Percentiles rank a stretch among this genome's conserved stretches.
These are phyloP conservation scores for Claviceps sp. DNA, from an alignment of 2,329 filamentous ascomycete species.

Conservation along the genomic window DNA sequence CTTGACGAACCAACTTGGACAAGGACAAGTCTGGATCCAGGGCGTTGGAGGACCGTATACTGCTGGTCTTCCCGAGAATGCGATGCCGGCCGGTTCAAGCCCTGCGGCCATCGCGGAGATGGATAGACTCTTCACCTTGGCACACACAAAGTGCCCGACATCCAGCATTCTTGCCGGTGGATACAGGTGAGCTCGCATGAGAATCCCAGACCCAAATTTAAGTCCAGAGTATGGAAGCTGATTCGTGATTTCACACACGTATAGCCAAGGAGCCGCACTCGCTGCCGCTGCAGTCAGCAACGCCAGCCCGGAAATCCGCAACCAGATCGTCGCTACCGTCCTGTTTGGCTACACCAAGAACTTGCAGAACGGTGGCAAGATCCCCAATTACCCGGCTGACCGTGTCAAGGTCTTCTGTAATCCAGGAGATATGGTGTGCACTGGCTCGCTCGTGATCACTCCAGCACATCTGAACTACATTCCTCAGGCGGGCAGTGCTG, in stretches of 20 bases:
- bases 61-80: constrained; percentile 22
- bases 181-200: constrained; percentile 13
- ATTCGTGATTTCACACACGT: neutral
- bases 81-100: constrained; percentile 23
- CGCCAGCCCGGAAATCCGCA: constrained; percentile 15
- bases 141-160: constrained; percentile 28
- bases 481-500: constrained; percentile 8
- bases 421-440: constrained; percentile 21
- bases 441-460: constrained; percentile 22
- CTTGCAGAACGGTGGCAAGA: constrained; percentile 24
- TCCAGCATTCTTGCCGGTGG: constrained; percentile 29
- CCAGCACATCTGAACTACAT: constrained; percentile 21
- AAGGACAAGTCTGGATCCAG: constrained; percentile 24
- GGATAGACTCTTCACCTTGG: constrained; percentile 24
- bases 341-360: constrained; percentile 31
- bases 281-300: constrained; percentile 25
- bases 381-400: constrained; percentile 22
- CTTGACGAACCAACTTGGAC: constrained; percentile 16
- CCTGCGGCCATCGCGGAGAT: constrained; percentile 26
- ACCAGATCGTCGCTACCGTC: constrained; percentile 23
- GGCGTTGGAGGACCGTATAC: constrained; percentile 28
- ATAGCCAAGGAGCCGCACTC: constrained; percentile 29
- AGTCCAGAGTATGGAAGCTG: neutral
- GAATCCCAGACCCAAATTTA: neutral
- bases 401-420: constrained; percentile 26